phyloP scores from a whole-genome alignment of 345 rosid genomes.

The Populus davidiana region DNA sequence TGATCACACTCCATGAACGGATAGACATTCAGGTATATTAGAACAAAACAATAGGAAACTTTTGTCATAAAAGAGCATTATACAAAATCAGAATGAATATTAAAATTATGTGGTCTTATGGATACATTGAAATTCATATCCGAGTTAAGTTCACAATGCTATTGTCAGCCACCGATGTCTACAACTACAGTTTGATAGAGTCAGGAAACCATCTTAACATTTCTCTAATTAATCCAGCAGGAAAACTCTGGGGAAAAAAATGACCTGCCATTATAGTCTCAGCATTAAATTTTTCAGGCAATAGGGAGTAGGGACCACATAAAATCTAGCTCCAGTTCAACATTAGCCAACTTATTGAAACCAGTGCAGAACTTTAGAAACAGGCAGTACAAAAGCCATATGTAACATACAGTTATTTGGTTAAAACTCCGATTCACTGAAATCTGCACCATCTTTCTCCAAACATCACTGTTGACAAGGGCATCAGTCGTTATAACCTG shows the following conservation, averaged over 20 bases:
- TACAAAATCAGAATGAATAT: not conserved
- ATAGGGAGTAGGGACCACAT: not conserved
- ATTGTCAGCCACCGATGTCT: not conserved
- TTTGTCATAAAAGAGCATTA: not conserved
- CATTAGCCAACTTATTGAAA: not conserved
- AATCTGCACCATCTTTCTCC: constrained; percentile 85
- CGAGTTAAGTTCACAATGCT: not conserved
- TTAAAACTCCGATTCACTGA: constrained; percentile 92
- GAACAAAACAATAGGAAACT: not conserved
- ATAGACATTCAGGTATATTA: not conserved
- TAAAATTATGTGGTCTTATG: not conserved
- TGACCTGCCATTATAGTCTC: not conserved
- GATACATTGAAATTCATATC: not conserved
- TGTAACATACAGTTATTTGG: constrained; percentile 79
- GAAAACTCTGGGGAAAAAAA: not conserved
- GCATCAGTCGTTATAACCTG: constrained; percentile 97
- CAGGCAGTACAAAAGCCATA: constrained; percentile 9
- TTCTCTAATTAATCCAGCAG: not conserved
- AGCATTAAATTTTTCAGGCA: not conserved
- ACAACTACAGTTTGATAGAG: not conserved
- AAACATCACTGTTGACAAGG: constrained; percentile 69
- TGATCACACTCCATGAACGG: not conserved
- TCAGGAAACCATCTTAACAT: not conserved
- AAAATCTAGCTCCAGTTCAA: not conserved
- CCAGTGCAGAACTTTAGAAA: not conserved